Percentiles rank a stretch among this genome's conserved stretches.
Conservation (phyloP, 495 filamentous ascomycete genomes). For the Evernia prunastri region DNA sequence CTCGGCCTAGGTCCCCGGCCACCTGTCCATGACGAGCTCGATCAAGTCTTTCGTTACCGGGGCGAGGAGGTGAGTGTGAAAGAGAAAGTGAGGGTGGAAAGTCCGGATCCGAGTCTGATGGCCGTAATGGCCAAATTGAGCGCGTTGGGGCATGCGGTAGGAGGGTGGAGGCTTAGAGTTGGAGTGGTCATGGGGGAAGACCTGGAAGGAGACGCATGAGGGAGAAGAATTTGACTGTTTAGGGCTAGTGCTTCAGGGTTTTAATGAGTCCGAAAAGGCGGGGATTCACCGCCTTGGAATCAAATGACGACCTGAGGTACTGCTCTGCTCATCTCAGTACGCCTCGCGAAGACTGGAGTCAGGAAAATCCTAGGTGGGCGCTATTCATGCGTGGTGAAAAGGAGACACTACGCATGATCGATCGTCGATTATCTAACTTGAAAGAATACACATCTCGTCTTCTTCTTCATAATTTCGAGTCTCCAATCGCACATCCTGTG, state of each 20-base stretch:
- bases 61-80: conserved; percentile 72
- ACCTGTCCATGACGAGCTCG: conserved; percentile 75
- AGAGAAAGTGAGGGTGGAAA: conserved; percentile 88
- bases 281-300: background rate
- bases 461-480: background rate
- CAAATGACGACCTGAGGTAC: background rate
- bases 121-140: conserved; percentile 81
- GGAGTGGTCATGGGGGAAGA: conserved; percentile 71
- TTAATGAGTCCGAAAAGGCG: background rate
- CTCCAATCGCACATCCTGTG: background rate
- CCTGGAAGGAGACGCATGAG: conserved; percentile 14
- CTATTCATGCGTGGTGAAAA: background rate
- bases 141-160: conserved; percentile 68
- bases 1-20: conserved; percentile 43
- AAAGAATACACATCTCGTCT: background rate
- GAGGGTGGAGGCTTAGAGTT: conserved; percentile 61
- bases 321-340: background rate
- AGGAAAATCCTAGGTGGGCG: background rate
- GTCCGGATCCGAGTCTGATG: conserved; percentile 82
- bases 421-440: background rate
- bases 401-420: background rate
- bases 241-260: background rate
- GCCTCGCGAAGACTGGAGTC: background rate
- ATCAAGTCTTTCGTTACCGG: conserved; percentile 60
- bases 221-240: background rate